phyloP scores from a whole-genome alignment of 2,329 filamentous ascomycete species.

The Mycocentrospora acerina region DNA sequence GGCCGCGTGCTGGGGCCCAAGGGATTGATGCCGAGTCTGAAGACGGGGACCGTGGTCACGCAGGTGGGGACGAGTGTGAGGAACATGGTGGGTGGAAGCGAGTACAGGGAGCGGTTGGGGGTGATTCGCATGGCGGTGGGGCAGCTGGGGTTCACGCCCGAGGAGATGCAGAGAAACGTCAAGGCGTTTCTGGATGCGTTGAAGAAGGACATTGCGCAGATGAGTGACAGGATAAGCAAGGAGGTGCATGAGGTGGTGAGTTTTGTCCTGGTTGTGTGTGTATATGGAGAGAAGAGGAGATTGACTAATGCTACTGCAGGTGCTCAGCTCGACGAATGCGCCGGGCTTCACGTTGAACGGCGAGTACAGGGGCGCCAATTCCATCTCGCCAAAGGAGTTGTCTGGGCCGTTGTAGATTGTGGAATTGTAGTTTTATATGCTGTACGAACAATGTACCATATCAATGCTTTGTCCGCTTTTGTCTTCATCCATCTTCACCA shows the following conservation, averaged over 20 bases:
- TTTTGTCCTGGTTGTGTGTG: constrained; percentile 8
- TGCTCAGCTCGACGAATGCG: constrained; percentile 83
- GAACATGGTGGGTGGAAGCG: constrained; percentile 79
- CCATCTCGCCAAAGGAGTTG: constrained; percentile 43
- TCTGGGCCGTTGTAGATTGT: constrained; percentile 33
- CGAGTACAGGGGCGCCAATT: constrained; percentile 61
- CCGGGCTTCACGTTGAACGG: constrained; percentile 87
- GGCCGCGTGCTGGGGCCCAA: constrained; percentile 82
- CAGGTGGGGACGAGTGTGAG: constrained; percentile 74
- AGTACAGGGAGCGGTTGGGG: constrained; percentile 83
- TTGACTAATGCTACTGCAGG: constrained; percentile 50
- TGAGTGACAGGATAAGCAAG: constrained; percentile 68
- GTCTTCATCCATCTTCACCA: neutral
- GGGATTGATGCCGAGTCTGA: constrained; percentile 88
- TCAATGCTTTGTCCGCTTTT: constrained; percentile 52
- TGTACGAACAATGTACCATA: constrained; percentile 41
- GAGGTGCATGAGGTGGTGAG: constrained; percentile 70
- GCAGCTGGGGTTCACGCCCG: constrained; percentile 83
- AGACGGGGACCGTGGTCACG: constrained; percentile 84
- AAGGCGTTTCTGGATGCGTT: constrained; percentile 72
- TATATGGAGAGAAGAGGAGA: no score
- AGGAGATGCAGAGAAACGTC: constrained; percentile 83
- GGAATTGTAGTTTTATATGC: constrained; percentile 16
- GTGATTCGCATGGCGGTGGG: constrained; percentile 89
- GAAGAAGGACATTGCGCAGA: constrained; percentile 70